Evolutionary conservation across 768 basidiomycete species (phyloP).

Genomic region (Scleroderma bovista): DNA sequence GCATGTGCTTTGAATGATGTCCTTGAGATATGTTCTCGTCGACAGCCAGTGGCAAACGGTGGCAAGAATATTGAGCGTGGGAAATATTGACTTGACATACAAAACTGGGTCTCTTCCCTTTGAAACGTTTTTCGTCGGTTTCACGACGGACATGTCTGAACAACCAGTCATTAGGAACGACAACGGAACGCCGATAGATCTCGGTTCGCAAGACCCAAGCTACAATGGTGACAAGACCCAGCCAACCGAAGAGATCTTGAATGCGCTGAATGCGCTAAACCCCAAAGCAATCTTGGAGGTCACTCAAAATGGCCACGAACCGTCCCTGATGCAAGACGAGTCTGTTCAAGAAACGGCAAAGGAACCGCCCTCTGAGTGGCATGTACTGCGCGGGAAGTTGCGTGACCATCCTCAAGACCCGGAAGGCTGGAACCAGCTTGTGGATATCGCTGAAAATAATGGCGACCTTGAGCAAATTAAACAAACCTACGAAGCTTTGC

Average conservation of each 20-base stretch:
- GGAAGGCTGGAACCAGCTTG: conserved; percentile 72
- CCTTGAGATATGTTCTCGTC: no score
- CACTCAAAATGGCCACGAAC: conserved; percentile 26
- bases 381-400: conserved; percentile 54
- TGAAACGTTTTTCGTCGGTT: conserved; percentile 27
- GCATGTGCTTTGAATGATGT: no score
- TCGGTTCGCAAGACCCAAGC: conserved; percentile 18
- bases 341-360: conserved; percentile 16
- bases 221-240: conserved; percentile 31
- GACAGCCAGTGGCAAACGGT: no score
- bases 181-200: conserved; percentile 22
- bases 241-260: conserved; percentile 34
- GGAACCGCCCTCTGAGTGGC: conserved; percentile 59
- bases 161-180: conserved; percentile 25
- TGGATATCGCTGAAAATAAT: conserved; percentile 69
- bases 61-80: conserved; percentile 19
- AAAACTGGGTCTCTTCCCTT: conserved; percentile 10
- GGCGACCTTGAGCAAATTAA: conserved; percentile 79
- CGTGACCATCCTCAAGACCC: conserved; percentile 67
- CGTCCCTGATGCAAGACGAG: conserved; percentile 19
- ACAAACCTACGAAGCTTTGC: conserved; percentile 73
- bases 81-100: conserved; percentile 15
- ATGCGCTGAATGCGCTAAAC: conserved; percentile 31
- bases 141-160: conserved; percentile 33
- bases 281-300: conserved; percentile 17